phyloP scores from a whole-genome alignment of 805 yeast species.

The Zygoascus tannicola region DNA sequence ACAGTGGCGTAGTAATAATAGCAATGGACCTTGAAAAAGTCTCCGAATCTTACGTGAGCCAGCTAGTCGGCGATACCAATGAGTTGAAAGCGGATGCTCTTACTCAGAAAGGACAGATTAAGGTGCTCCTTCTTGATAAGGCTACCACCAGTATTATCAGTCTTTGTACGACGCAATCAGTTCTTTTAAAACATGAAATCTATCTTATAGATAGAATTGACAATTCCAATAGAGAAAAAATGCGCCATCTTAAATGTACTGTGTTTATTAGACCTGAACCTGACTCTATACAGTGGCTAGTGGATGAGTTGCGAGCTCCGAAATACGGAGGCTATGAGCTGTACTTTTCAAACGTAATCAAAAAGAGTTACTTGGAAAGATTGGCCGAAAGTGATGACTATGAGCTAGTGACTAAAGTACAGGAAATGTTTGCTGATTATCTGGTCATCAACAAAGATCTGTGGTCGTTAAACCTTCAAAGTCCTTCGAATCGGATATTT shows the following conservation, averaged over 20 bases:
- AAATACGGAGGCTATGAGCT: conserved; percentile 71
- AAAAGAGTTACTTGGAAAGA: conserved; percentile 71
- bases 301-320: conserved; percentile 65
- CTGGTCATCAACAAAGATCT: conserved; percentile 62
- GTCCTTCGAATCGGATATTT: conserved; percentile 25
- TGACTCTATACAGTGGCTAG: conserved; percentile 49
- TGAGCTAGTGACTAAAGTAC: conserved; percentile 66
- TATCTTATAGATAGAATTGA: conserved; percentile 68
- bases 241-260: conserved; percentile 75
- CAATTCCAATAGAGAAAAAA: conserved; percentile 49
- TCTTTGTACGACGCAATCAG: conserved; percentile 83
- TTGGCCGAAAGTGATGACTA: conserved; percentile 85
- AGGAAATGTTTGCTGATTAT: conserved; percentile 82
- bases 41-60: conserved; percentile 32
- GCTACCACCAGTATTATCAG: conserved; percentile 77
- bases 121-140: conserved; percentile 70
- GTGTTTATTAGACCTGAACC: conserved; percentile 68
- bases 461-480: conserved; percentile 43
- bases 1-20: neutral
- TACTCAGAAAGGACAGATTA: conserved; percentile 33
- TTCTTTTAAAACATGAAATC: conserved; percentile 71
- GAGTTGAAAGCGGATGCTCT: conserved; percentile 5
- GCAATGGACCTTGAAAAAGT: conserved; percentile 31
- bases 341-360: conserved; percentile 64
- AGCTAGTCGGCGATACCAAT: conserved; percentile 23